These are phyloP conservation scores for Pelargonium fulgidum DNA, from an alignment of 441 rosid genomes.

Conservation along the genomic window DNA sequence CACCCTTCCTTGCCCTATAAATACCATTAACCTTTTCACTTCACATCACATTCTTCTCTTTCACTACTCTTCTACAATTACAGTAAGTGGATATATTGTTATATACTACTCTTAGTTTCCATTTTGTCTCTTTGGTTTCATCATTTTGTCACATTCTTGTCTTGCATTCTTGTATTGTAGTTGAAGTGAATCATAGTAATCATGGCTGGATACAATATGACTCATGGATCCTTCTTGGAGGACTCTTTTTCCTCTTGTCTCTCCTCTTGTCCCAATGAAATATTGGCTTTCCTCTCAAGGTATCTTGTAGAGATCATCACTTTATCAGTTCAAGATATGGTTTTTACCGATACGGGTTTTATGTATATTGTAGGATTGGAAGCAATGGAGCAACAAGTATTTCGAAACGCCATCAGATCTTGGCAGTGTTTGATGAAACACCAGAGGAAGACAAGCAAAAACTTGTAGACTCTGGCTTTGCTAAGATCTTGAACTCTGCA, in stretches of 20 bases:
- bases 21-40: too few species aligned
- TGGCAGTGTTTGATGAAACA: constrained; percentile 71
- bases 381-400: constrained; percentile 74
- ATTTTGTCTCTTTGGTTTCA: too few species aligned
- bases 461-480: constrained; percentile 55
- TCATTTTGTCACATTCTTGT: too few species aligned
- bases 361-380: constrained; percentile 43
- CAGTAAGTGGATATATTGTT: too few species aligned
- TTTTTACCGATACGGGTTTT: background rate
- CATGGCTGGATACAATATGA: constrained; percentile 53
- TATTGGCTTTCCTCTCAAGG: constrained; percentile 83
- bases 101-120: too few species aligned
- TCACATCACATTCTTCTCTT: too few species aligned
- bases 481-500: constrained; percentile 57
- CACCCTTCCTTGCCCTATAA: too few species aligned
- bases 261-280: constrained; percentile 60
- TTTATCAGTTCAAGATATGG: background rate
- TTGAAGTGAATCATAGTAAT: constrained; percentile 8
- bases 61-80: too few species aligned
- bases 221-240: constrained; percentile 83
- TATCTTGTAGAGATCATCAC: constrained; percentile 16
- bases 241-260: constrained; percentile 38
- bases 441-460: constrained; percentile 53
- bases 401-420: constrained; percentile 65
- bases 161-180: too few species aligned